Evolutionary conservation across 1,284 basidiomycete genomes (phyloP).

Genomic region (Apiotrichum gamsii): DNA sequence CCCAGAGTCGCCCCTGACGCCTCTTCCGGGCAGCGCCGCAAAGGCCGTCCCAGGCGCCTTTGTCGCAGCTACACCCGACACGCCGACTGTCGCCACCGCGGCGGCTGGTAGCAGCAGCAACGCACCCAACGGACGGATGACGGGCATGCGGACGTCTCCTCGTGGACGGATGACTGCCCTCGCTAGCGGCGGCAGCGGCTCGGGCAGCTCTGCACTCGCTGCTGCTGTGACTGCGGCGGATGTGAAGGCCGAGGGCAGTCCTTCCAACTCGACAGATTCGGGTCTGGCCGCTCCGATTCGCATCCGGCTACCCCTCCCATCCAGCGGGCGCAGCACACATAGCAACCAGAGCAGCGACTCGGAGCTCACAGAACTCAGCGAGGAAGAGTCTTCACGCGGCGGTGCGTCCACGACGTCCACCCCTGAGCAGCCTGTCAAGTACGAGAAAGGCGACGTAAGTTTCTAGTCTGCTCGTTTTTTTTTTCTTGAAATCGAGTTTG

Average conservation of each 20-base stretch:
- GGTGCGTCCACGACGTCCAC: constrained; percentile 3
- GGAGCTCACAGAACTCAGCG: constrained; percentile 30
- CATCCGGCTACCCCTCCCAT: constrained; percentile 36
- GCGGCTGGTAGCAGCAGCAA: too few relatives aligned
- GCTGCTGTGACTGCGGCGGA: constrained; percentile 15
- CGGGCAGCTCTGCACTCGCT: constrained; percentile 1
- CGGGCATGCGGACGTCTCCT: constrained; percentile 11
- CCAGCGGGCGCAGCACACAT: constrained; percentile 3
- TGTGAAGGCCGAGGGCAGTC: constrained; percentile 1
- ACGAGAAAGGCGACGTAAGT: constrained; percentile 46
- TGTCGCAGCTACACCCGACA: constrained; percentile 2
- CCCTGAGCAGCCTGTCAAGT: constrained; percentile 19
- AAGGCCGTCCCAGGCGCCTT: constrained; percentile 11
- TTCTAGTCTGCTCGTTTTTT: not conserved
- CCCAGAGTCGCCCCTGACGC: constrained; percentile 26
- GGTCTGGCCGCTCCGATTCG: constrained; percentile 8
- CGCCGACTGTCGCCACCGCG: constrained; percentile 11
- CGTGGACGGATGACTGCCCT: constrained; percentile 3
- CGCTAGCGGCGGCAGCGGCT: not conserved
- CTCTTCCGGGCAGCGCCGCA: constrained; percentile 4
- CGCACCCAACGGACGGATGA: constrained; percentile 16
- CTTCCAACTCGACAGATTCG: constrained; percentile 1
- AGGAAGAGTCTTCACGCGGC: constrained; percentile 26
- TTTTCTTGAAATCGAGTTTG: too few relatives aligned
- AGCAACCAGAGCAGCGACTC: constrained; percentile 36